Base-by-base conservation (phyloP, 2,329 filamentous ascomycete genomes). In the Pseudogymnoascus sp. region DNA sequence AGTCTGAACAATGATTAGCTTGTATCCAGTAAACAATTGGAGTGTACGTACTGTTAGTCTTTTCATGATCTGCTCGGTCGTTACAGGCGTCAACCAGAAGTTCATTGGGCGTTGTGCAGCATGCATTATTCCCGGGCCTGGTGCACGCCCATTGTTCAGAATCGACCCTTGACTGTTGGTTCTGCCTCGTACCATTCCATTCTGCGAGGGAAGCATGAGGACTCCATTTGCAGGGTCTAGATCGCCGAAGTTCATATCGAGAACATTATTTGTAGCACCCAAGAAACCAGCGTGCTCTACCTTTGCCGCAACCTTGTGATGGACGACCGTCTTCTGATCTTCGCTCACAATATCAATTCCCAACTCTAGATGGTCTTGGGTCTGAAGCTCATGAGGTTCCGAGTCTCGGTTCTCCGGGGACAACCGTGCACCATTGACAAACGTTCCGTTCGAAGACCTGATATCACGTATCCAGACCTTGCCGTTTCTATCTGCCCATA, bases 301-400 rank as follows among this genome's bases (percentile, higher is more conserved):
- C 74, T 96, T 96, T 63, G 95, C 93, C 19, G 93, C 93, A 59
- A 99, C 95, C 74, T 99, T 99, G 79, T 97, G 95, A 73, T 99
- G 95, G 13, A 99, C 93, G 29, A 99, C 92, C 0, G 93, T 97
- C 78, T 96, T 97, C 75, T 97, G 93, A 74, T 99, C 95, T 75
- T 99, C 95, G 75, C 91, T 96, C 61, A 99, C 93, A 72, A 99
- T 99, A 73, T 99, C 95, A 70, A 99, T 99, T 63, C 95, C 95
- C 37, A 99, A 82, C 73, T 99, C 95, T 62, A 99, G 80, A 67
- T 95, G 91, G 73, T 99, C 95, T 68, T 91, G 88, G 65, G 93
- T 92, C 71, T 93, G 88, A 35, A 99, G 79, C 73, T 97, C 93
- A 73, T 97, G 91, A 0, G 95, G 93, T 66, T 97, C 95, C 0